Base-by-base conservation (phyloP, 257 asterid genomes). In the Fraxinus cuspidata region DNA sequence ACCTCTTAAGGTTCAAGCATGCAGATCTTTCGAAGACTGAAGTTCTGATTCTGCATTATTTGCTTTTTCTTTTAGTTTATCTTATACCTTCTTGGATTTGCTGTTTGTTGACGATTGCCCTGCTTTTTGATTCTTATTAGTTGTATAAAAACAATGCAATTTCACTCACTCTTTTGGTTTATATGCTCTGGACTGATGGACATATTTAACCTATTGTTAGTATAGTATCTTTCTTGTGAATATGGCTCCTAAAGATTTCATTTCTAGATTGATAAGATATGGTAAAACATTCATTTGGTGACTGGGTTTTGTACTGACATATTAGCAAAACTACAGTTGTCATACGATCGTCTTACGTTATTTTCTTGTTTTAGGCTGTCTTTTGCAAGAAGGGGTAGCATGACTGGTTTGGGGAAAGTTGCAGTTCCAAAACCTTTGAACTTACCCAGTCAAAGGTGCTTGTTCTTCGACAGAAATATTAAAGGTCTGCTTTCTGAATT, bases 391-490 rank as follows among this genome's bases (percentile, higher is more conserved):
- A 89, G 96, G 90, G 89, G 97, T 72, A 97, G 97, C 75, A 92
- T 92, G 98, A 93, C 96, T 73, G 97, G 90, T 63, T 83, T 92
- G 76, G 98, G 99, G 44, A 96, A 93, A 87, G 98, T 94, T 83
- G 85, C 97, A 85, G 99, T 88, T 80, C 99, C 99, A 27, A 96
- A 96, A 81, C 99, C 99, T 77, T 81, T 96, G 83, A 96, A 96
- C 86, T 89, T 93, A 83, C 99, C 99, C 34, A 96, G 99, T 83
- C 99, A 96, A 73, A 84, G 93, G 99, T 96, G 90, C 13, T 56
- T 21, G 34, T 73, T 53, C 81, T 66, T 78, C 75, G 73, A 73
- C 64, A 47, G 35, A 73, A 35, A 11, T 81, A 31, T 76, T 35
- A 37, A 12, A 15, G 12, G 60, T 72, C 13, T 77, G 11, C 5